Evolutionary conservation across 2,329 filamentous ascomycete species (phyloP).

Genomic region (Fusarium xyrophilum): DNA sequence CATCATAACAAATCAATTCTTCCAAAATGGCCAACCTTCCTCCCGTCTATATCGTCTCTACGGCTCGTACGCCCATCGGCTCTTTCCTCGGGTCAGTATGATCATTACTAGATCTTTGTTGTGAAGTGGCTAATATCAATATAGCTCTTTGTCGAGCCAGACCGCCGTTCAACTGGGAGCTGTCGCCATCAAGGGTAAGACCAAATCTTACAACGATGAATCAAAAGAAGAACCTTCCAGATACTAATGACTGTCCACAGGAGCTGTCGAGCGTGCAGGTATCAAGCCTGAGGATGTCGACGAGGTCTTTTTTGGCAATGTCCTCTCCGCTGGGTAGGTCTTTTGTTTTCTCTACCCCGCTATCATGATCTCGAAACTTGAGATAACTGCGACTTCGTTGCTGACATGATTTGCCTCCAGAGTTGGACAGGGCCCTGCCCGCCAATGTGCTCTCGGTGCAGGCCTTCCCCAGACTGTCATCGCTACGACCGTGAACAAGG

Average conservation of each 20-base stretch:
- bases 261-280: constrained; percentile 83
- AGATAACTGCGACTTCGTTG: background rate
- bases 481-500: constrained; percentile 97
- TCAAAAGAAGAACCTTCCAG: background rate
- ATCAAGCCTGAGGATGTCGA: constrained; percentile 90
- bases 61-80: constrained; percentile 87
- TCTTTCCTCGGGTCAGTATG: constrained; percentile 83
- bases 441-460: constrained; percentile 89
- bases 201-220: background rate
- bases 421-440: constrained; percentile 93
- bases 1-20: constrained; percentile 15
- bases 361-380: constrained; percentile 6
- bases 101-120: background rate
- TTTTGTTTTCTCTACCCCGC: constrained; percentile 1
- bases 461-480: constrained; percentile 82
- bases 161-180: constrained; percentile 87
- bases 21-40: constrained; percentile 77
- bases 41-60: constrained; percentile 94
- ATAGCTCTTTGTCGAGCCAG: constrained; percentile 85
- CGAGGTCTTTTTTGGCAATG: constrained; percentile 98
- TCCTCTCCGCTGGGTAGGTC: constrained; percentile 89
- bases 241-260: constrained; percentile 47
- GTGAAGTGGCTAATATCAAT: constrained; percentile 31
- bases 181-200: constrained; percentile 87
- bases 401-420: constrained; percentile 53